Percentiles rank a stretch among this genome's conserved stretches.
These are phyloP conservation scores for Phialocephala sp. DNA, from an alignment of 2,329 filamentous ascomycete genomes.

Conservation along the genomic window DNA sequence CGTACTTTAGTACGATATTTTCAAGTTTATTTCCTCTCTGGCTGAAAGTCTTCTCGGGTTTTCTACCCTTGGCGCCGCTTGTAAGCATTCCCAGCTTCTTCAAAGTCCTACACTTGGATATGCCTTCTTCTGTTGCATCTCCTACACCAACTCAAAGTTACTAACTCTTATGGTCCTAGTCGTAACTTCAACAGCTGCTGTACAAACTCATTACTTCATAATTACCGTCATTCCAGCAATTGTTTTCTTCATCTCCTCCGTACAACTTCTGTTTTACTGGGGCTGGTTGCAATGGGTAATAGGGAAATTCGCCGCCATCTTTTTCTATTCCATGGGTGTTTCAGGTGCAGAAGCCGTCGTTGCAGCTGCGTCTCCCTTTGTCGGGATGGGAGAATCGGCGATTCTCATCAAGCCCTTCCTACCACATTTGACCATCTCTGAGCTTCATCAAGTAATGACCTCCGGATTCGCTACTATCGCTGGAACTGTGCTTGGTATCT, in stretches of 20 bases:
- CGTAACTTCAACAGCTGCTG: conserved; percentile 59
- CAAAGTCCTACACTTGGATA: too few species aligned
- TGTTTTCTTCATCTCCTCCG: conserved; percentile 95
- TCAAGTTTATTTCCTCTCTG: conserved; percentile 82
- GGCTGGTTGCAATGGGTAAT: conserved; percentile 90
- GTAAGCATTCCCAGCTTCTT: too few species aligned
- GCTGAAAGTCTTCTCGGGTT: conserved; percentile 78
- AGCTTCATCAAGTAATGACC: conserved; percentile 91
- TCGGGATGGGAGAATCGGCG: conserved; percentile 91
- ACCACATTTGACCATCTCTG: conserved; percentile 81
- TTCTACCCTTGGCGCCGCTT: conserved; percentile 72
- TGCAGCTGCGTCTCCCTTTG: conserved; percentile 90
- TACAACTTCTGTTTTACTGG: conserved; percentile 83
- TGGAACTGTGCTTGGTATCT: conserved; percentile 84
- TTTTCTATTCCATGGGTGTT: conserved; percentile 88
- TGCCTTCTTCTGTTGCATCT: too few species aligned
- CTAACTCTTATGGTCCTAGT: conserved; percentile 44
- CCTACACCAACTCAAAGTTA: too few species aligned
- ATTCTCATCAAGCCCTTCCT: conserved; percentile 92
- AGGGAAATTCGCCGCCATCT: conserved; percentile 83
- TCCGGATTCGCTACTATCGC: conserved; percentile 93
- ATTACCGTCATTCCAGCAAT: conserved; percentile 84
- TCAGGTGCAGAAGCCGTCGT: conserved; percentile 94
- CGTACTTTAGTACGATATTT: conserved; percentile 73
- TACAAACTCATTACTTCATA: conserved; percentile 69